phyloP scores from a whole-genome alignment of 139 green algal species.

The Chlamydomonas incerta region DNA sequence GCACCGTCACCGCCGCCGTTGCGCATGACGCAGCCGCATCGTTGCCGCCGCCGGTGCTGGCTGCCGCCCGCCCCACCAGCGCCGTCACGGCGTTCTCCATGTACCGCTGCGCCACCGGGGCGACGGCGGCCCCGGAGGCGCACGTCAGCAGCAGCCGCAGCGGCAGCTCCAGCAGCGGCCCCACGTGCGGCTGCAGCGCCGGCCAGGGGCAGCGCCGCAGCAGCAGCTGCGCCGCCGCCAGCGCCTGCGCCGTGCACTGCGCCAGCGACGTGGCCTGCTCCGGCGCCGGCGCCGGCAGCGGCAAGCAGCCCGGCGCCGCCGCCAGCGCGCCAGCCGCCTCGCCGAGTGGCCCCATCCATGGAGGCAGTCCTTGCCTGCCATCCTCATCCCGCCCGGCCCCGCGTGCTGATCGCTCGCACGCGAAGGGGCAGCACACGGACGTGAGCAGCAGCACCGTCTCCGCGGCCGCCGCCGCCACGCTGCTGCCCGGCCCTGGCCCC shows the following conservation, averaged over 20 bases:
- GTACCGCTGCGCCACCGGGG: slow-evolving; percentile 36
- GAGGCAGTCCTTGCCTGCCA: too few relatives aligned
- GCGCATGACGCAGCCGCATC: background rate
- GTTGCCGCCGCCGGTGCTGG: background rate
- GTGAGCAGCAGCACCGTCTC: slow-evolving; percentile 31
- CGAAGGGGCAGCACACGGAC: slow-evolving; percentile 17
- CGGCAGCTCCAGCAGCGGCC: slow-evolving; percentile 29
- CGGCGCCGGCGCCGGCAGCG: background rate
- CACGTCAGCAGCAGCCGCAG: slow-evolving; percentile 38
- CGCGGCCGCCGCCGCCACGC: background rate
- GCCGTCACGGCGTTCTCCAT: background rate
- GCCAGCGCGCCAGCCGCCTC: too few relatives aligned
- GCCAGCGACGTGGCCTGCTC: background rate
- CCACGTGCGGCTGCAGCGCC: background rate
- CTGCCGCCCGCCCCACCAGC: background rate
- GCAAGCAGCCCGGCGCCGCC: background rate
- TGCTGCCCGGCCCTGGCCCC: background rate
- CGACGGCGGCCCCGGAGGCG: background rate
- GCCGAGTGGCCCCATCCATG: background rate
- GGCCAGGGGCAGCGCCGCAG: slow-evolving; percentile 8
- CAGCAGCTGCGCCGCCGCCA: slow-evolving; percentile 41
- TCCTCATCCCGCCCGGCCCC: too few relatives aligned
- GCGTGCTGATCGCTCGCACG: background rate
- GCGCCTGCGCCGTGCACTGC: slow-evolving; percentile 4
- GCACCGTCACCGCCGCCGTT: background rate